These are phyloP conservation scores for Fraxinus sp. DNA, from an alignment of 305 asterid species.

Conservation along the genomic window DNA sequence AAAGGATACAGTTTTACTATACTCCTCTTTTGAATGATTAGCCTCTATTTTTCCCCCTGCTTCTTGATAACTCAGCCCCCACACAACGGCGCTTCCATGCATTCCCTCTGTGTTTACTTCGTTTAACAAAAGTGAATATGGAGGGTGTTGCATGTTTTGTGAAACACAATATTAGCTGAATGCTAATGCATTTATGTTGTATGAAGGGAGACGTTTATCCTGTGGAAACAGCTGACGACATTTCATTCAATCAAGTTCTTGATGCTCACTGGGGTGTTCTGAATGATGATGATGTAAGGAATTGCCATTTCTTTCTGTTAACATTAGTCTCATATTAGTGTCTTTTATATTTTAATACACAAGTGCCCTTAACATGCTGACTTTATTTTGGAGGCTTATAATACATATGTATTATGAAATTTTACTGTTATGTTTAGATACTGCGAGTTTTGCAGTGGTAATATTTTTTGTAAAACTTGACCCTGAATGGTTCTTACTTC, in stretches of 20 bases:
- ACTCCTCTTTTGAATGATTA: not conserved
- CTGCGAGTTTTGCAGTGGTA: slow-evolving; percentile 9
- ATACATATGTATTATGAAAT: slow-evolving; percentile 12
- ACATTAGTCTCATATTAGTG: slow-evolving; percentile 15
- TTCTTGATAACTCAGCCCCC: not conserved
- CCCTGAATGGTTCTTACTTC: slow-evolving; percentile 26
- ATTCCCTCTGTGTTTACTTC: not conserved
- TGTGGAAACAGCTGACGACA: slow-evolving; percentile 58
- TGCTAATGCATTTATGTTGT: slow-evolving; percentile 31
- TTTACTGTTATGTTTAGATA: not conserved
- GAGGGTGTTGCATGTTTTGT: not conserved
- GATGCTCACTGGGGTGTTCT: slow-evolving; percentile 99
- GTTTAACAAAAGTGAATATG: not conserved
- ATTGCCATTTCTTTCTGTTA: slow-evolving; percentile 2
- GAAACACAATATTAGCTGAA: slow-evolving; percentile 2
- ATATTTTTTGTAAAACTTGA: slow-evolving; percentile 11
- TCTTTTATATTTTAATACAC: slow-evolving; percentile 12
- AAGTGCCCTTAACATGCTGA: not conserved
- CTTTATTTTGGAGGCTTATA: slow-evolving; percentile 20
- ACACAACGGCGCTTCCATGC: not conserved
- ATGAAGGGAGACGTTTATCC: slow-evolving; percentile 98
- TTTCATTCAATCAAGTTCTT: slow-evolving; percentile 68
- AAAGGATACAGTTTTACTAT: not conserved
- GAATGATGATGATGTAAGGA: slow-evolving; percentile 83
- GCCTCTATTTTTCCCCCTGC: not conserved